Conservation (phyloP, 495 filamentous ascomycete species). For the Thozetella sp. region DNA sequence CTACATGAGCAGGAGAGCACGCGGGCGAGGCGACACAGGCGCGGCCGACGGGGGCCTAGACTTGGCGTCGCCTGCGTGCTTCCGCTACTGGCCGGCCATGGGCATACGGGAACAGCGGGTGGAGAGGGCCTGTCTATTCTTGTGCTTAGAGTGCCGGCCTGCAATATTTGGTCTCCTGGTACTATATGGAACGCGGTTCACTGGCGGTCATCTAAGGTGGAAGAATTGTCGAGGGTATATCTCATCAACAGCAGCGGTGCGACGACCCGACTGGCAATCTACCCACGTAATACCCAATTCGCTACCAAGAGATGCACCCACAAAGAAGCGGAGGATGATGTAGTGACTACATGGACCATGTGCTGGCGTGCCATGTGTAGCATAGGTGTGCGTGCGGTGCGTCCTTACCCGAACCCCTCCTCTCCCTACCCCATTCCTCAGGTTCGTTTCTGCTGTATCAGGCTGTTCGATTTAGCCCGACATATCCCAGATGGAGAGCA, state of each 20-base stretch:
- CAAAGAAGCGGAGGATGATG: conserved; percentile 9
- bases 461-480: conserved; percentile 8
- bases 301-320: conserved; percentile 19
- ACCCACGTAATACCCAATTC: conserved; percentile 22
- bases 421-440: neutral
- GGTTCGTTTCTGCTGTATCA: conserved; percentile 2
- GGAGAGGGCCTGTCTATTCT: neutral
- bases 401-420: conserved; percentile 4
- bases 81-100: neutral
- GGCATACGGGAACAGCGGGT: neutral
- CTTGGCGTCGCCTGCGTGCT: neutral
- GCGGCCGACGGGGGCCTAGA: neutral
- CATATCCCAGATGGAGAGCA: neutral
- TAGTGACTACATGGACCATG: neutral
- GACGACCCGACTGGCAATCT: conserved; percentile 16
- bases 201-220: conserved; percentile 7
- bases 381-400: too few relatives aligned
- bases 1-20: neutral
- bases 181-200: neutral
- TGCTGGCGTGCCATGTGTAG: neutral
- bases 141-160: neutral
- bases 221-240: neutral
- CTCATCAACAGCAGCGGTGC: conserved; percentile 10
- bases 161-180: neutral
- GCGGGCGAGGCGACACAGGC: too few relatives aligned